Evolutionary conservation across 140 eudicot genomes (phyloP).

Genomic region (Senecio squalidus): DNA sequence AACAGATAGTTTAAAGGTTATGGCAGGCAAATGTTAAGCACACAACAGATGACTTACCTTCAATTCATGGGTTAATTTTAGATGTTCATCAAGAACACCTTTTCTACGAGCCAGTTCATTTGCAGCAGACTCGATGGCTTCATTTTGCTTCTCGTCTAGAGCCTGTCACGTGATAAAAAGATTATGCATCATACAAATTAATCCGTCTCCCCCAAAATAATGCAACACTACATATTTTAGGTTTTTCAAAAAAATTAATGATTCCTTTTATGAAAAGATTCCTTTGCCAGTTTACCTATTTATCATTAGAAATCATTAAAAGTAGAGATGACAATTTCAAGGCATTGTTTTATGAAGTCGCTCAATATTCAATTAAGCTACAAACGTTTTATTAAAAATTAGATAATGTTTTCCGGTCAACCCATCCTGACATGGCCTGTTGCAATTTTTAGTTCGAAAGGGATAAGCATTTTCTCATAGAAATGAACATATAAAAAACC

Average conservation of each 20-base stretch:
- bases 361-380: no score
- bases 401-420: not conserved
- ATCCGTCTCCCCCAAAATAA: not conserved
- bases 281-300: slow-evolving; percentile 4
- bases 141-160: slow-evolving; percentile 84
- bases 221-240: not conserved
- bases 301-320: not conserved
- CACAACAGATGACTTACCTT: slow-evolving; percentile 42
- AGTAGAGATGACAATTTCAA: not conserved
- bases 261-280: not conserved
- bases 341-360: no score
- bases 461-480: slow-evolving; percentile 41
- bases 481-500: not conserved
- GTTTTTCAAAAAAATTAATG: not conserved
- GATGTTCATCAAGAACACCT: slow-evolving; percentile 83
- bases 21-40: slow-evolving; percentile 2
- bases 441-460: not conserved
- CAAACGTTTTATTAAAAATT: not conserved
- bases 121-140: slow-evolving; percentile 70
- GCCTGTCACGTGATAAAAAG: slow-evolving; percentile 43
- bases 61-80: slow-evolving; percentile 63
- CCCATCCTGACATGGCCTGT: no score
- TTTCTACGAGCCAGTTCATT: slow-evolving; percentile 77
- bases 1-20: not conserved
- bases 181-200: slow-evolving; percentile 4